These are phyloP conservation scores for Lonicera japonica DNA, from an alignment of 129 eudicot genomes.

Conservation along the genomic window DNA sequence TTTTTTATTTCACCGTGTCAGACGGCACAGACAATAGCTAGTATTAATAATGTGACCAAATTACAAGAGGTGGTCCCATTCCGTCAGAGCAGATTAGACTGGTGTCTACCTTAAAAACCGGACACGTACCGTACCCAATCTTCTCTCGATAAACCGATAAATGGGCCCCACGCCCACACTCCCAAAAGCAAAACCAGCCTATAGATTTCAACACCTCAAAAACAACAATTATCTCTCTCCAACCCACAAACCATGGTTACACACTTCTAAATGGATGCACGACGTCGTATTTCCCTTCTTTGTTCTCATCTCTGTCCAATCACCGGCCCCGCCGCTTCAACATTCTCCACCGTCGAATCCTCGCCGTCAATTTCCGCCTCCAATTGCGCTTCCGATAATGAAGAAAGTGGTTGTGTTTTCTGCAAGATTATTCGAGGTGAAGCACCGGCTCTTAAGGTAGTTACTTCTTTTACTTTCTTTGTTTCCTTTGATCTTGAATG, in stretches of 20 bases:
- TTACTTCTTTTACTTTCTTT: background rate
- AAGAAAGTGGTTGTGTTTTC: constrained; percentile 48
- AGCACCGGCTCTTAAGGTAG: constrained; percentile 83
- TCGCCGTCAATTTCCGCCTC: constrained; percentile 20
- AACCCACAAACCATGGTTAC: background rate
- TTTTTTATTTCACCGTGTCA: no score
- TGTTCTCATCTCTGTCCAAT: constrained; percentile 44
- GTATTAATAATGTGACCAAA: no score
- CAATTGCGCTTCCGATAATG: constrained; percentile 21
- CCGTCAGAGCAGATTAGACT: no score
- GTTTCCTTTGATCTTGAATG: background rate
- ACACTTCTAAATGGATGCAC: constrained; percentile 36
- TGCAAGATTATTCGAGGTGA: constrained; percentile 76
- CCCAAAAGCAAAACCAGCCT: no score
- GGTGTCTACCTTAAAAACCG: no score
- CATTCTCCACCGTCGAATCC: background rate
- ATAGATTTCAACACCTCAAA: no score
- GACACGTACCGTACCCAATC: no score
- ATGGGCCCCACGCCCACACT: no score
- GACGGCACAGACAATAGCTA: no score
- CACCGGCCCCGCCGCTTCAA: background rate
- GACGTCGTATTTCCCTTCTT: constrained; percentile 57
- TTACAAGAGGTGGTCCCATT: no score
- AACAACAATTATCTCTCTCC: no score
- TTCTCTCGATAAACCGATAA: no score